phyloP scores from a whole-genome alignment of 768 basidiomycete species.

The Rhodotorula paludigena region DNA sequence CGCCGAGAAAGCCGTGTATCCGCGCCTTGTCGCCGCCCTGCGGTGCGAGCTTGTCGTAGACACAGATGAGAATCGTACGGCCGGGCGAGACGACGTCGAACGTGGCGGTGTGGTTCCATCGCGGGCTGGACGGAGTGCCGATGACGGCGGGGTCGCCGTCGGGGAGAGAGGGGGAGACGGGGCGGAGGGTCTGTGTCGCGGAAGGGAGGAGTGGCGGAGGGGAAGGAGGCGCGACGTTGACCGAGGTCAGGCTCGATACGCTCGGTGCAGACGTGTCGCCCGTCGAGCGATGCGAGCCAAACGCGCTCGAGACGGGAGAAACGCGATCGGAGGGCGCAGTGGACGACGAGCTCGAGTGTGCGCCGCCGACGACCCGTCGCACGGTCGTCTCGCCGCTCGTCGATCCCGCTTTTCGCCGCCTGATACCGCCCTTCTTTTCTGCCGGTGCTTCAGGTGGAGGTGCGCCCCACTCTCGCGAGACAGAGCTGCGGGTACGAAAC shows the following conservation, averaged over 20 bases:
- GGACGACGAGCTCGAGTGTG: background rate
- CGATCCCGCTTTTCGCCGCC: background rate
- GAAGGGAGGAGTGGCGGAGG: background rate
- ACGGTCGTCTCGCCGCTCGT: background rate
- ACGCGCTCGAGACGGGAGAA: background rate
- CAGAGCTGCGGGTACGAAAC: constrained; percentile 6
- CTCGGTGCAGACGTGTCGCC: background rate
- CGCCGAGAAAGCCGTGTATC: constrained; percentile 29
- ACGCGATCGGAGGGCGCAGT: background rate
- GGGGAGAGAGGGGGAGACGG: constrained; percentile 7
- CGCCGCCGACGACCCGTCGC: constrained; percentile 3
- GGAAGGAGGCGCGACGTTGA: background rate
- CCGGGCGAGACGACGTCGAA: constrained; percentile 51
- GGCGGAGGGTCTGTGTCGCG: constrained; percentile 7
- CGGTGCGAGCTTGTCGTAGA: constrained; percentile 78
- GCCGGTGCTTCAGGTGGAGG: background rate
- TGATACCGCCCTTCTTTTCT: constrained; percentile 4
- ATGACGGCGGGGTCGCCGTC: constrained; percentile 7
- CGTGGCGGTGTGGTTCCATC: constrained; percentile 96
- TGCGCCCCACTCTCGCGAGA: constrained; percentile 33
- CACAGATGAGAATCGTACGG: constrained; percentile 30
- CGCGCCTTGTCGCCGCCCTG: constrained; percentile 51
- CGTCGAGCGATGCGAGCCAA: background rate
- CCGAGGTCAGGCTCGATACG: background rate
- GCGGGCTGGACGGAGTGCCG: constrained; percentile 52